These are phyloP conservation scores for Thalassiosira hispida DNA, from an alignment of 352 stramenopile genomes.

Conservation along the genomic window DNA sequence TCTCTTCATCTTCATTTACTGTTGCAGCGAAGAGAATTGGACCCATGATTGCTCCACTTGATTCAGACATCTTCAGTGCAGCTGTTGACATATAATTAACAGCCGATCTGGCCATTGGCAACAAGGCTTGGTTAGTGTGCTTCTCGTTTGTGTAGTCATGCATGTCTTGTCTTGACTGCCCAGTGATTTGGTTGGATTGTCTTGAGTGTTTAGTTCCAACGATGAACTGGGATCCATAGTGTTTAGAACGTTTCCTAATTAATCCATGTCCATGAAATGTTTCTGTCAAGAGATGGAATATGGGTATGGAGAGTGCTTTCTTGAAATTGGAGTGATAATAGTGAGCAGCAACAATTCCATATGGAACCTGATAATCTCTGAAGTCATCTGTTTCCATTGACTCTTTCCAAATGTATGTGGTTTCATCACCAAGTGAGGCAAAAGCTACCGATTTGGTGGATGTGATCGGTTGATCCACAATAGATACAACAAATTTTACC, in stretches of 20 bases:
- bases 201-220: background rate
- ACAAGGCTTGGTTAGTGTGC: background rate
- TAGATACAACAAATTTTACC: background rate
- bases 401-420: background rate
- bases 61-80: background rate
- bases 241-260: background rate
- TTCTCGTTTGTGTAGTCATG: background rate
- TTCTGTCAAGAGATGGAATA: background rate
- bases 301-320: background rate
- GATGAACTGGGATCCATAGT: background rate
- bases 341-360: background rate
- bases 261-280: background rate
- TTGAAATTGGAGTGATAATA: background rate
- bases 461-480: background rate
- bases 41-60: background rate
- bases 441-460: background rate
- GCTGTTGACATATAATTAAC: background rate
- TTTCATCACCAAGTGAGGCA: background rate
- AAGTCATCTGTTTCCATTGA: background rate
- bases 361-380: too few species aligned
- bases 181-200: background rate
- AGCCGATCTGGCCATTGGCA: background rate
- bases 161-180: background rate
- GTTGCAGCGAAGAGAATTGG: background rate
- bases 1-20: background rate